Evolutionary conservation across 75 land plant species (phyloP), one percentile per base, ranked within the genome.

Genomic region (Ceratopteris richardii): DNA sequence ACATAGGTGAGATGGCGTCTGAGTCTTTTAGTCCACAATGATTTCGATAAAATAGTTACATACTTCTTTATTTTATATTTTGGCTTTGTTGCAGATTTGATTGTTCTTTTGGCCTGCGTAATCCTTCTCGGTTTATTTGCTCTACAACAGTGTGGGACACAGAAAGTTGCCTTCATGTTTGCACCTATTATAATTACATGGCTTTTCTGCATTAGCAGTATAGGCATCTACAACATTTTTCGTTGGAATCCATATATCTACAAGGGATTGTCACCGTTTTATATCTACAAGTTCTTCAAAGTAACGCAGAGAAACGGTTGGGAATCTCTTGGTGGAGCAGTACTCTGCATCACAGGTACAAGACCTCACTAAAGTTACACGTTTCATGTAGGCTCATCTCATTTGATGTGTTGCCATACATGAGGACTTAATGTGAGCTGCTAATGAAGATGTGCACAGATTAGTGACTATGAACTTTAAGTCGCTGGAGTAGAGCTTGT

Each of bases 281-380:
- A 81, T 61, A 78, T 87, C 9, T 37, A 75, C 2, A 31, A 57
- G 22, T 87, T 74, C 51, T 87, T 87, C 66, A 31, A 6, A 24
- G 69, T 76, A 46, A 78, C 80, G 56, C 55, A 58, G 11, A 76
- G 75, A 31, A 29, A 67, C 0, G 91, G 82, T 29, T 87, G 87
- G 87, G 54, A 75, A 29, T 83, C 87, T 7, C 84, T 87, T 9
- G 87, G 91, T 28, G 91, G 87, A 17, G 74, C 78, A 10, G 65
- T 87, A 17, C 80, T 87, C 4, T 65, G 68, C 28, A 61, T 76
- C 10, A 76, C 78, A 70, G 78, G 78, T 76, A 31, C 20, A 37
- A n/a, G 41, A 22, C 50, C 44, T 7, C n/a, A n/a, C n/a, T n/a
- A n/a, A n/a, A n/a, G n/a, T 36, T 57, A 17, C 65, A 64, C 50